Evolutionary conservation across 2,329 filamentous ascomycete species (phyloP), one percentile per base, ranked within the genome.

Genomic region (Penicillium sp.): DNA sequence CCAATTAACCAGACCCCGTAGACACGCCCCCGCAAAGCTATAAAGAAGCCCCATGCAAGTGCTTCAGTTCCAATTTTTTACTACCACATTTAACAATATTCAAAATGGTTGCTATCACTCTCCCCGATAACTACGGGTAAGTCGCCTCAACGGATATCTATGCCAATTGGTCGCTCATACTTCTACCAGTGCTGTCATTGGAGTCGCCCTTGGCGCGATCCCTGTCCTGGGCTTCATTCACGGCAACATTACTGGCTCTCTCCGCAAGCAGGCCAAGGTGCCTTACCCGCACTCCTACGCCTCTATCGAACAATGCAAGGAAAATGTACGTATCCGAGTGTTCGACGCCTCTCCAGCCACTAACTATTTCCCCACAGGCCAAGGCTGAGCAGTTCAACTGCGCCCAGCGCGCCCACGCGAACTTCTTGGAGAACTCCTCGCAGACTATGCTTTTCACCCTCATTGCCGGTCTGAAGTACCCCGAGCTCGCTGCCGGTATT

Each of bases 261-360:
- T 78, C 70, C 83, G 85, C 73, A 81, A 80, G 63, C 65, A 71
- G 3, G 83, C 84, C 60, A 76, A 80, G 43, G 74, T 87, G 59
- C 76, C 77, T 16, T 87, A 87, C 71, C 85, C 85, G 14, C 81
- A 83, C 73, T 73, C 77, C 68, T 86, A 85, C 73, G 85, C 85
- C 29, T 82, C 82, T 23, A 72, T 77, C 49, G 79, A 83, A 58
- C 80, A 85, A 69, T 77, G 83, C 69, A 78, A 78, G 63, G 66
- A 73, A 68, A 75, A 79, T 74, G 74, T 78, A 65, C 70, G 67
- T 73, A 80, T 67, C 65, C 67, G 2, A 44, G 37, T 11, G 9
- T 31, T 13, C 10, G 21, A 14, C 11, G 27, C 14, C 13, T 14
- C 5, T 16, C 31, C 47, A 42, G 33, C 10, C 13, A 43, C 59